Evolutionary conservation across 73 alveolate genomes (phyloP), one percentile per base, ranked within the genome.

Genomic region (Breviolum minutum): DNA sequence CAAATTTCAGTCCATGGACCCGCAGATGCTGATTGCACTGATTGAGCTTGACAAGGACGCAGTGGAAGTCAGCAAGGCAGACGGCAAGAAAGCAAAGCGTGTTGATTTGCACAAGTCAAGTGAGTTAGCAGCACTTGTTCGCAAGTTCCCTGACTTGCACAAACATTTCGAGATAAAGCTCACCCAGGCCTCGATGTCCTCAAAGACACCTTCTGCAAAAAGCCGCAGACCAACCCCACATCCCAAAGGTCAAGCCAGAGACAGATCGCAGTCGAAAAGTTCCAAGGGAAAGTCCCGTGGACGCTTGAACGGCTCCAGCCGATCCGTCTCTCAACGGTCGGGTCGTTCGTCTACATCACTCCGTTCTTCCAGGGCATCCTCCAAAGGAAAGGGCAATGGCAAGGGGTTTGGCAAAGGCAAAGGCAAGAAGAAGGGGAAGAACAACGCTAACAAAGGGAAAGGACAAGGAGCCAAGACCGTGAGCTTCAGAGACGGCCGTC

Each of bases 21-120:
- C 95, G 14, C 95, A 86, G 32, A 86, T 86, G 80, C 83, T 87
- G 48, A 64, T 87, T 87, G 95, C 95, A 61, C 63, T 85, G 94
- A 76, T 87, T 66, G 95, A 87, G 66, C 64, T 63, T 6, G 95
- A 64, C 82, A 87, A 87, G 69, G 48, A 22, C 63, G 30, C 82
- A 10, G 76, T 63, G 95, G 83, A 64, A n/a, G 16, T 13, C 68
- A 87, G 95, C 95, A n/a, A 24, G 29, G 27, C n/a, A n/a, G 81
- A 63, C 95, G 64, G 95, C 69, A 12, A 9, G 62, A 63, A 27
- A 86, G 73, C 70, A 10, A 63, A 63, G 29, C 95, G 61, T 86
- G 95, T 86, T 86, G 95, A 86, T 29, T 16, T 86, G 73, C 74
- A 26, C 63, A 86, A 86, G 30, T 27, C 80, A 63, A 86, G 95